These are phyloP conservation scores for Neocucurbitaria cava DNA, from an alignment of 2,329 filamentous ascomycete species.

Conservation along the genomic window DNA sequence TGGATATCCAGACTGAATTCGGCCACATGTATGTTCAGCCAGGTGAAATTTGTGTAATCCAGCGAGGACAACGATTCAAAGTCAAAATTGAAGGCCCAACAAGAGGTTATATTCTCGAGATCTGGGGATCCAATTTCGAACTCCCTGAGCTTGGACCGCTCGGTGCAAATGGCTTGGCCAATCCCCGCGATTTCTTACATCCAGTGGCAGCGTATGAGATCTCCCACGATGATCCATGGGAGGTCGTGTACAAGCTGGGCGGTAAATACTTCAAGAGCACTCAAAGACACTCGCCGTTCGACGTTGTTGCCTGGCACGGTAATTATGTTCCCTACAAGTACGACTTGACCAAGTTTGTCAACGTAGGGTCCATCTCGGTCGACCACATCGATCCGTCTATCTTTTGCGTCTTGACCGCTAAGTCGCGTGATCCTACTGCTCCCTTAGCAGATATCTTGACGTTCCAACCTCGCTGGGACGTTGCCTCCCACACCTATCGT, in stretches of 20 bases:
- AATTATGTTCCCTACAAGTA: conserved; percentile 81
- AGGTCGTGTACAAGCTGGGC: conserved; percentile 62
- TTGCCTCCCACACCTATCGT: conserved; percentile 59
- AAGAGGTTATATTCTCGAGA: conserved; percentile 69
- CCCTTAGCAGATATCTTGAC: conserved; percentile 71
- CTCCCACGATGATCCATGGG: conserved; percentile 51
- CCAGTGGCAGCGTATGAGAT: conserved; percentile 72
- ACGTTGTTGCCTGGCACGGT: conserved; percentile 82
- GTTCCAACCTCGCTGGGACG: conserved; percentile 70
- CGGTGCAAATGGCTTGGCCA: conserved; percentile 49
- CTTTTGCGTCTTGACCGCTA: conserved; percentile 71
- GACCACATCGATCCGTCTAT: conserved; percentile 82
- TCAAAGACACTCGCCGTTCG: conserved; percentile 76
- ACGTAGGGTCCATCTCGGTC: conserved; percentile 74
- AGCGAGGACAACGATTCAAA: conserved; percentile 75
- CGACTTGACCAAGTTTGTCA: conserved; percentile 78
- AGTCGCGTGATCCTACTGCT: conserved; percentile 64
- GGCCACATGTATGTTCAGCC: conserved; percentile 77
- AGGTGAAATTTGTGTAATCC: conserved; percentile 79
- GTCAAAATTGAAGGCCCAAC: conserved; percentile 69
- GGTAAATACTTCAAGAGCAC: conserved; percentile 70
- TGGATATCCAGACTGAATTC: conserved; percentile 80
- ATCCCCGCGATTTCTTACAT: conserved; percentile 70
- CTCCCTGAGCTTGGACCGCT: conserved; percentile 50
- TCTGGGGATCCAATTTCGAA: conserved; percentile 50